Base-by-base conservation (phyloP, 2,329 filamentous ascomycete genomes). In the Geosmithia morbida region DNA sequence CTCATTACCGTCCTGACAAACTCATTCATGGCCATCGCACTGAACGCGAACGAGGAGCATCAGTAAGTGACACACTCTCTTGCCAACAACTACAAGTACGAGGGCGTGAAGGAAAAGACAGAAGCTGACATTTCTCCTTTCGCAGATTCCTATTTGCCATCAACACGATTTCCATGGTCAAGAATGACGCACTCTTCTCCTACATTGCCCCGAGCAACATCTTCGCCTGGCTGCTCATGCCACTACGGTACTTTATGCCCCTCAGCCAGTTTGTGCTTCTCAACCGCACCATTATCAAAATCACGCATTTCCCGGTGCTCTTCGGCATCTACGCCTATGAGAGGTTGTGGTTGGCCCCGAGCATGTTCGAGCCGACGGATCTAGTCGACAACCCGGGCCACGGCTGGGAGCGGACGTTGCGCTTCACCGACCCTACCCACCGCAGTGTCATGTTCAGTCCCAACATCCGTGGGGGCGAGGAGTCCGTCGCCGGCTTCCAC, bases 121-220 rank as follows among this genome's bases (percentile, higher is more conserved):
- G 55, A 11, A 10, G n/a, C n/a, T 5, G 41, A 42, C 10, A 20
- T 29, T 45, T 19, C 37, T 17, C n/a, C 41, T 16, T 13, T 19
- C n/a, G 5, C 51, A 77, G 73, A 50, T 96, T 95, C 59, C 66
- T 96, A 2, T 96, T 97, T 58, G 90, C 90, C 0, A 88, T 97
- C 61, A 97, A 96, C 59, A 94, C 90, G 4, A 94, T 96, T 45
- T 94, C 87, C 4, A 94, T 95, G 86, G 90, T 96, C 53, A 97
- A 96, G 63, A 95, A 92, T n/a, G 90, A 97, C 61, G 85, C 88
- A 0, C 70, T 96, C 0, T 97, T 97, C 68, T 94, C 87, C 3
- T 96, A 96, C 60, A 78, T 96, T 51, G 85, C 90, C 1, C 90
- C 90, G 0, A 83, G 85, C 14, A 97, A 97, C 59, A 84, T 96